Conservation (phyloP, 2,329 filamentous ascomycete species). For the Colletotrichum sp. region DNA sequence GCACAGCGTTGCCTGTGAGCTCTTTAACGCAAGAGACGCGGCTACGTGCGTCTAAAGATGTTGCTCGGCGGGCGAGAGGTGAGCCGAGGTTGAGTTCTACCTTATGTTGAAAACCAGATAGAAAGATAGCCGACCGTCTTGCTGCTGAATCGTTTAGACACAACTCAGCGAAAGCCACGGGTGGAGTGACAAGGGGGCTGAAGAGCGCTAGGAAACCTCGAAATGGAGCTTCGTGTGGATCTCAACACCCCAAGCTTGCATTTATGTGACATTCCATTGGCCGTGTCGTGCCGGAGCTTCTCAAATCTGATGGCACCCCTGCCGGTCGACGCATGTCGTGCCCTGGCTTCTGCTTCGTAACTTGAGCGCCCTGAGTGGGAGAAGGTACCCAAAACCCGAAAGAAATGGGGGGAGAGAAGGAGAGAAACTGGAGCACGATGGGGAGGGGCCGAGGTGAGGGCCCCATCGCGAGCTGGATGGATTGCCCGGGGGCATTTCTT, state of each 20-base stretch:
- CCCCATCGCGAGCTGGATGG: neutral
- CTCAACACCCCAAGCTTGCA: slow-evolving; percentile 17
- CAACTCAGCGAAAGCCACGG: neutral
- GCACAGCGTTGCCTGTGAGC: neutral
- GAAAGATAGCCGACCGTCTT: neutral
- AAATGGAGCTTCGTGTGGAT: slow-evolving; percentile 13
- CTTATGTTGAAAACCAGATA: neutral
- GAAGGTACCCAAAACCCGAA: neutral
- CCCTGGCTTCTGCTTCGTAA: slow-evolving; percentile 16
- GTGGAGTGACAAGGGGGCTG: slow-evolving; percentile 4
- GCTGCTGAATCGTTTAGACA: neutral
- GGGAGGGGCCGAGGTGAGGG: slow-evolving; percentile 16
- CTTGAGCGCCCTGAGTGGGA: slow-evolving; percentile 15
- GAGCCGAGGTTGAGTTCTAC: neutral
- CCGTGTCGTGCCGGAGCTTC: slow-evolving; percentile 4
- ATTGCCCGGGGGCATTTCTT: neutral
- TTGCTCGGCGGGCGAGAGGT: neutral
- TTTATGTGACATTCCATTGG: slow-evolving; percentile 7
- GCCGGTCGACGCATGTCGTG: slow-evolving; percentile 11
- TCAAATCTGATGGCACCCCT: slow-evolving; percentile 1
- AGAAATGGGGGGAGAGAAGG: neutral
- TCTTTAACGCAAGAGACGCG: neutral
- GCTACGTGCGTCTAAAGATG: neutral
- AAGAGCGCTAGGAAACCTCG: slow-evolving; percentile 1
- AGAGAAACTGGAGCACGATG: neutral